Evolutionary conservation across 352 stramenopile genomes (phyloP), one percentile per base, ranked within the genome.

Genomic region (Phytopythium oedochilum): DNA sequence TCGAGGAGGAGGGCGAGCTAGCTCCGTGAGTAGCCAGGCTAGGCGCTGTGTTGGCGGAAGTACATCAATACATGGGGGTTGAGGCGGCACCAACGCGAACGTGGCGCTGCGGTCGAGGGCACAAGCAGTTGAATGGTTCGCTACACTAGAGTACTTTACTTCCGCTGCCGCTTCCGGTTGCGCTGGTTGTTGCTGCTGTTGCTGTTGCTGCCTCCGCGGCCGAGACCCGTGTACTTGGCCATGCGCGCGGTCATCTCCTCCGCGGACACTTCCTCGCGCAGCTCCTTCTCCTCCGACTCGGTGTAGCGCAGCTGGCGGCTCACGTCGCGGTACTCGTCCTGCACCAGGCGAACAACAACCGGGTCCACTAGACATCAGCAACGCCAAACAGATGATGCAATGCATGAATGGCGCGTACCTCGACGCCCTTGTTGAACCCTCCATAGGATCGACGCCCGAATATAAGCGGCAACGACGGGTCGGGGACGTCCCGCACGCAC

Each of bases 241-340:
- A 94, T 94, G 36, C 83, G 74, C 22, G 72, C 71, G 34, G 79
- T 71, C 83, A 94, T 94, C 39, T 94, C 83, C 47, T 94, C 67
- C 6, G 83, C 81, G 22, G 83, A 94, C 11, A 94, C 67, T 53
- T 94, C 83, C 14, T 93, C 83, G n/a, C 68, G 76, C 35, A 87
- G 61, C 42, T 87, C 83, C 35, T 75, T 85, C 61, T 86, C 78
- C 44, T 94, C 78, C 12, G 78, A 79, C 29, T 69, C 81, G 0
- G 71, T 70, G 36, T 83, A 86, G 28, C 75, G 79, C 49, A 78
- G 60, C 61, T 83, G 73, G 20, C 75, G 71, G 17, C 63, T 75
- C 9, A 68, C 69, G 15, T 88, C 75, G n/a, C 77, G 72, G 56
- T 80, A 84, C 53, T 91, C 83, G n/a, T 94, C 82, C 73, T 83